Evolutionary conservation across 2,329 filamentous ascomycete species (phyloP).

Genomic region (Aspergillus transmontanensis): DNA sequence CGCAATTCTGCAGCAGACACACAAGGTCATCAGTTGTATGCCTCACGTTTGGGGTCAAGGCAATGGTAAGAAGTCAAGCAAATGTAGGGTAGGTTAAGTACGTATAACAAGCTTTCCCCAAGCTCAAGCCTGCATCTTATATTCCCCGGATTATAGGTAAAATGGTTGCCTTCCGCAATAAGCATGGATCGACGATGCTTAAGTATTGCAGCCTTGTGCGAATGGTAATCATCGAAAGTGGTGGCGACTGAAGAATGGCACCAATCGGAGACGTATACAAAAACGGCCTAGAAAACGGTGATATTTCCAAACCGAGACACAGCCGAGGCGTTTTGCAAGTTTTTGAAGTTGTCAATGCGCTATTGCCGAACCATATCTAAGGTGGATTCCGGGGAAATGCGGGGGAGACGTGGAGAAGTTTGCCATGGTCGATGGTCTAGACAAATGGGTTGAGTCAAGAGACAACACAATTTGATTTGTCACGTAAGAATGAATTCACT

Average conservation of each 20-base stretch:
- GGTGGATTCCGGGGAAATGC: not conserved
- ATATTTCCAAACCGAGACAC: constrained; percentile 20
- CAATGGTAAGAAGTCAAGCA: not conserved
- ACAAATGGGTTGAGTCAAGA: not conserved
- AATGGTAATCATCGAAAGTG: constrained; percentile 2
- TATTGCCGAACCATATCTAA: not conserved
- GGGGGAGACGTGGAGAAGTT: not conserved
- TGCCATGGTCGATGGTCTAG: not conserved
- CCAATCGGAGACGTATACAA: constrained; percentile 12
- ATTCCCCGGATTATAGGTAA: not conserved
- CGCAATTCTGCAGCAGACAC: not conserved
- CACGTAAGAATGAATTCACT: too few species aligned
- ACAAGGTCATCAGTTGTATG: not conserved
- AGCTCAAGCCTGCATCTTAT: constrained; percentile 11
- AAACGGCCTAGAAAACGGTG: constrained; percentile 16
- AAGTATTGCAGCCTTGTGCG: not conserved
- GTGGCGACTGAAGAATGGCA: not conserved
- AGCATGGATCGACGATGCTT: constrained; percentile 12
- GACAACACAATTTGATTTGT: too few species aligned
- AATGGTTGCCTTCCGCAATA: not conserved
- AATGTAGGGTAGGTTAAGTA: not conserved
- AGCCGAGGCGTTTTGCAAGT: constrained; percentile 30
- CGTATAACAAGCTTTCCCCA: constrained; percentile 7
- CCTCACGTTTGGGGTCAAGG: not conserved
- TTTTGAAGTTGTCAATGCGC: not conserved